Conservation (phyloP, 495 filamentous ascomycete genomes). For the Daldinia grandis region DNA sequence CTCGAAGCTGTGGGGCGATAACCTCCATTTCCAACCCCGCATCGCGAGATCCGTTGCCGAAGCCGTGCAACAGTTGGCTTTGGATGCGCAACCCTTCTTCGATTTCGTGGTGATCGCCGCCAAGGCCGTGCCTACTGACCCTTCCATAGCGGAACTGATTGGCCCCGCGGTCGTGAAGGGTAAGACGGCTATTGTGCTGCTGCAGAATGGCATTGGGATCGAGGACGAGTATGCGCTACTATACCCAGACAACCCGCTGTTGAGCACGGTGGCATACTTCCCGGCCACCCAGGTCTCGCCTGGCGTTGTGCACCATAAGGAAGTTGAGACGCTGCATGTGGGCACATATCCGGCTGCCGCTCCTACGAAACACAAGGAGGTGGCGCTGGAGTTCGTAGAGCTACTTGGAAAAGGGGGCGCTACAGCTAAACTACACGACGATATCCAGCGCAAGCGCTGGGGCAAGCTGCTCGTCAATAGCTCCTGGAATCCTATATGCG, state of each 20-base stretch:
- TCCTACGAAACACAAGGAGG: constrained; percentile 34
- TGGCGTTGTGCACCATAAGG: constrained; percentile 45
- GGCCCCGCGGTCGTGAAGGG: constrained; percentile 50
- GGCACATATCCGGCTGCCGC: constrained; percentile 56
- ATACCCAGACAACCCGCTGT: constrained; percentile 57
- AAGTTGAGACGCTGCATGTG: constrained; percentile 54
- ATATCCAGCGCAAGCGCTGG: constrained; percentile 63
- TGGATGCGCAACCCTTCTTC: constrained; percentile 40
- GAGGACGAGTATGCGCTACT: constrained; percentile 55
- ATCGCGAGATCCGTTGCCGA: constrained; percentile 53
- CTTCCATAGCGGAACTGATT: constrained; percentile 50
- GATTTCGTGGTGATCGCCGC: constrained; percentile 64
- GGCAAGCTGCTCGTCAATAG: constrained; percentile 61
- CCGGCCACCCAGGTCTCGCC: constrained; percentile 55
- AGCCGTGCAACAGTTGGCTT: constrained; percentile 34
- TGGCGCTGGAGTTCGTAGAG: constrained; percentile 48
- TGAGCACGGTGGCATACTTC: constrained; percentile 60
- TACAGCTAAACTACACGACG: constrained; percentile 50
- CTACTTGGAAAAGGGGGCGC: constrained; percentile 51
- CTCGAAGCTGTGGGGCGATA: constrained; percentile 55
- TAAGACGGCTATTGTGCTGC: constrained; percentile 58
- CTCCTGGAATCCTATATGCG: constrained; percentile 62
- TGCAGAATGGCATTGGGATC: constrained; percentile 66
- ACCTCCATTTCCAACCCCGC: constrained; percentile 50
- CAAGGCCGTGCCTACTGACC: constrained; percentile 50